These are phyloP conservation scores for Neurospora sp. DNA, from an alignment of 495 filamentous ascomycete species.

Conservation along the genomic window DNA sequence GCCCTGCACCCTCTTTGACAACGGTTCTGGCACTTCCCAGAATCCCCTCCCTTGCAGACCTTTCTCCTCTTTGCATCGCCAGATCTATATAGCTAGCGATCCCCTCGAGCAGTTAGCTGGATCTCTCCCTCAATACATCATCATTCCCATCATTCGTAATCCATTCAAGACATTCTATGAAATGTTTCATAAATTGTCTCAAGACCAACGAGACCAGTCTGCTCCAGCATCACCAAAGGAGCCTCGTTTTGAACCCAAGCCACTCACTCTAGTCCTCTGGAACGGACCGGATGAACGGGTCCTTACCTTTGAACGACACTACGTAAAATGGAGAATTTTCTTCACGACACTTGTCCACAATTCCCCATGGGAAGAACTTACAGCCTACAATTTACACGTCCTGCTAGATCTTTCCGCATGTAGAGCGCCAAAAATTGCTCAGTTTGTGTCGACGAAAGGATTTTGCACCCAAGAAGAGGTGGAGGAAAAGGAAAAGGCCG, in stretches of 20 bases:
- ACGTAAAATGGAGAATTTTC: neutral
- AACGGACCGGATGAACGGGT: neutral
- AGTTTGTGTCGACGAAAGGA: neutral
- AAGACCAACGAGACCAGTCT: neutral
- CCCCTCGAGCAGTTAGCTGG: too few species aligned
- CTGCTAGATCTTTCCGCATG: neutral
- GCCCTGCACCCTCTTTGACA: too few species aligned
- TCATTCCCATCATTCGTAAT: too few species aligned
- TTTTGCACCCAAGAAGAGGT: neutral
- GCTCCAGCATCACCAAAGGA: neutral
- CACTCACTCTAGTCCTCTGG: neutral
- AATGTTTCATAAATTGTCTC: neutral
- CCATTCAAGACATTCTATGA: too few species aligned
- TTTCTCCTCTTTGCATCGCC: too few species aligned
- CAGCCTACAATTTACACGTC: neutral
- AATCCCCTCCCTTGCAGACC: too few species aligned
- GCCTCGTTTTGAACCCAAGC: neutral
- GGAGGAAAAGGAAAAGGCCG: neutral
- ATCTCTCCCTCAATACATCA: too few species aligned
- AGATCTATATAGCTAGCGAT: too few species aligned
- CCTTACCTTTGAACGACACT: neutral
- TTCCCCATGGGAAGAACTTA: neutral
- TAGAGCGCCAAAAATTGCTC: neutral
- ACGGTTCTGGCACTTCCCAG: too few species aligned
- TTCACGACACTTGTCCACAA: neutral